phyloP scores from a whole-genome alignment of 2,329 filamentous ascomycete species.

The Fusarium musae region DNA sequence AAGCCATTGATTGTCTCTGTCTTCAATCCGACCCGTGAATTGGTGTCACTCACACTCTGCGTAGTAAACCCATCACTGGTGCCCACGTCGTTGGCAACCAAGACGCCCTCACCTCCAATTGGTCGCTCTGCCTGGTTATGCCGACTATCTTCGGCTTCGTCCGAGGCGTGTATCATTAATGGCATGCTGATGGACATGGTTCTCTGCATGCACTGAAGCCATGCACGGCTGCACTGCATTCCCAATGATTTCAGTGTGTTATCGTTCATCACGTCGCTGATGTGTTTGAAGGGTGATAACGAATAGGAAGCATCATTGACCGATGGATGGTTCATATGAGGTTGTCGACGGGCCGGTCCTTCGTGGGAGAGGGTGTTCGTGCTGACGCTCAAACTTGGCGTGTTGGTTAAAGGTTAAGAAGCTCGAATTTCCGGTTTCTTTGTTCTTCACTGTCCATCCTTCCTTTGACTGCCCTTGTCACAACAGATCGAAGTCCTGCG shows the following conservation, averaged over 20 bases:
- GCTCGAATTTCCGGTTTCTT: conserved; percentile 7
- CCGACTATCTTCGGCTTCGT: conserved; percentile 20
- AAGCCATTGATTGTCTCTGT: background rate
- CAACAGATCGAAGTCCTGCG: background rate
- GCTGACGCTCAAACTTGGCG: conserved; percentile 20
- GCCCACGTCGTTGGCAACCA: conserved; percentile 13
- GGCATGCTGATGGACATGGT: background rate
- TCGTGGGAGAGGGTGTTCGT: background rate
- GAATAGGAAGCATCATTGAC: conserved; percentile 1
- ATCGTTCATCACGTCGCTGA: conserved; percentile 19
- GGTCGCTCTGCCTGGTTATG: background rate
- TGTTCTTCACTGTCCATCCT: background rate
- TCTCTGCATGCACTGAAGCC: conserved; percentile 14
- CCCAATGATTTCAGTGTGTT: conserved; percentile 16
- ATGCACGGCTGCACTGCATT: conserved; percentile 30
- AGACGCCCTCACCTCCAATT: conserved; percentile 10
- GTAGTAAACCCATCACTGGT: conserved; percentile 7
- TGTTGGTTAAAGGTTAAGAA: conserved; percentile 20
- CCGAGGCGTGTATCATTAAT: conserved; percentile 15
- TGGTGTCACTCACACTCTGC: background rate
- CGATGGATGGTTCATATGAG: background rate
- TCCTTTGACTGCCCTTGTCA: background rate
- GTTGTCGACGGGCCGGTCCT: conserved; percentile 8
- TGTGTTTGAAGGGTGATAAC: conserved; percentile 7
- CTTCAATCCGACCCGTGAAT: background rate